Conservation (phyloP, 1,139 yeast genomes). For the Geotrichum macrosporum region DNA sequence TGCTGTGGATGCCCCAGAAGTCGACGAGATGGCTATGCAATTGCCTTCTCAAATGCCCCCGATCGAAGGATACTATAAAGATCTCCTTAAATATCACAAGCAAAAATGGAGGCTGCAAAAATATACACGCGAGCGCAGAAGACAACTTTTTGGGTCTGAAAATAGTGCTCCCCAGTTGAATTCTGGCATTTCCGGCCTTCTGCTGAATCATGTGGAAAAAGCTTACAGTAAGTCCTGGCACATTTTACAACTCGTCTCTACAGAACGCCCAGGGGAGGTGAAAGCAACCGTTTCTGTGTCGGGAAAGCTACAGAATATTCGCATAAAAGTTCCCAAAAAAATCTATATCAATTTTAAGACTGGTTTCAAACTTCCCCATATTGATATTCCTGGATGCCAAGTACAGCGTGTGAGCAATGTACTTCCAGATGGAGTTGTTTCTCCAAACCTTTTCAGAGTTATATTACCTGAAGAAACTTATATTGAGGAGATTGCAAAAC, state of each 20-base stretch:
- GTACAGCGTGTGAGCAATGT: slow-evolving; percentile 52
- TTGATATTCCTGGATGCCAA: slow-evolving; percentile 49
- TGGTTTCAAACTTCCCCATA: slow-evolving; percentile 39
- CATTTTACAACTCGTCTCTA: slow-evolving; percentile 63
- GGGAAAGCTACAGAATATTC: slow-evolving; percentile 68
- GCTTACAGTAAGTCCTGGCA: slow-evolving; percentile 75
- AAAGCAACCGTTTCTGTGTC: slow-evolving; percentile 68
- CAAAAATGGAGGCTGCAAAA: slow-evolving; percentile 79
- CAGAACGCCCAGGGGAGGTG: slow-evolving; percentile 59
- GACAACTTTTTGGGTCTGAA: slow-evolving; percentile 68
- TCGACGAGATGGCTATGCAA: slow-evolving; percentile 23
- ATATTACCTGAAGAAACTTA: slow-evolving; percentile 64
- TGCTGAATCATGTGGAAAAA: slow-evolving; percentile 72
- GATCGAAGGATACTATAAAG: slow-evolving; percentile 67
- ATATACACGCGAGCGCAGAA: slow-evolving; percentile 65
- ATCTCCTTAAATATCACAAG: slow-evolving; percentile 74
- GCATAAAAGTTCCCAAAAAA: slow-evolving; percentile 68
- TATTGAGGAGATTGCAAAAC: slow-evolving; percentile 52
- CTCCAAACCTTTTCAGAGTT: slow-evolving; percentile 54
- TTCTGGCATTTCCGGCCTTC: slow-evolving; percentile 58
- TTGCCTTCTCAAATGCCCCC: slow-evolving; percentile 46
- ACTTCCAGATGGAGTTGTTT: slow-evolving; percentile 68
- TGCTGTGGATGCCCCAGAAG: slow-evolving; percentile 26
- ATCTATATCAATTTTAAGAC: slow-evolving; percentile 63
- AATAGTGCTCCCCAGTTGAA: slow-evolving; percentile 29